phyloP scores from a whole-genome alignment of 257 asterid genomes.

The Solanum piurae region DNA sequence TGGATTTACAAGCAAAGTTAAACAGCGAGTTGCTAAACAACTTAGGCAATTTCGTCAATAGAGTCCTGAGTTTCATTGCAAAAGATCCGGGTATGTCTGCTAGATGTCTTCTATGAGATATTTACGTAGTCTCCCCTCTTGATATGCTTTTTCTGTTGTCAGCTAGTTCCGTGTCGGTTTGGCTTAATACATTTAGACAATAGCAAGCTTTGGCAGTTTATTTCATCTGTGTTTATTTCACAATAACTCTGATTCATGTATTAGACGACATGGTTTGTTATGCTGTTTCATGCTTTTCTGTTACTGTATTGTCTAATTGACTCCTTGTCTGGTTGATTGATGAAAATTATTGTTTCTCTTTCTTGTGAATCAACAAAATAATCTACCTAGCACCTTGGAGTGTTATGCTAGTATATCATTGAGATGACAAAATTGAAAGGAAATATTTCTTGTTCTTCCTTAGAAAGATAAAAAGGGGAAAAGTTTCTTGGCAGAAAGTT shows the following conservation, averaged over 20 bases:
- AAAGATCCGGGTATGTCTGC: conserved; percentile 66
- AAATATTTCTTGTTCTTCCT: neutral
- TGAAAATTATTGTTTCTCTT: neutral
- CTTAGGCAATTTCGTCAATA: conserved; percentile 85
- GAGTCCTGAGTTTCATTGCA: conserved; percentile 90
- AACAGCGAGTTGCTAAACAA: conserved; percentile 77
- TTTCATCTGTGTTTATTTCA: neutral
- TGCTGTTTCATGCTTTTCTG: neutral
- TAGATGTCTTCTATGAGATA: neutral
- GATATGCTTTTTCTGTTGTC: neutral
- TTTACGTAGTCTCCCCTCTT: neutral
- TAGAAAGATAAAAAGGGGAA: neutral
- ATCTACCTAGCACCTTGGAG: neutral
- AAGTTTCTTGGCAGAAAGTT: neutral
- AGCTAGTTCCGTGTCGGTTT: neutral
- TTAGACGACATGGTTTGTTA: neutral
- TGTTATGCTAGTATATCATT: neutral
- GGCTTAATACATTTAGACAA: neutral
- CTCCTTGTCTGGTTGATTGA: neutral
- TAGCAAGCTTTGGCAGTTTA: neutral
- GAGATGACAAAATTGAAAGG: neutral
- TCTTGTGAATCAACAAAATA: neutral
- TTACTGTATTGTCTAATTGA: neutral
- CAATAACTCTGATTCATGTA: neutral
- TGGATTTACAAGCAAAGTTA: conserved; percentile 83